A percentile compares a stretch with the other conserved stretches of the same genome.
Evolutionary conservation across 140 eudicot species (phyloP).

Genomic region (Erigeron philadelphicus): DNA sequence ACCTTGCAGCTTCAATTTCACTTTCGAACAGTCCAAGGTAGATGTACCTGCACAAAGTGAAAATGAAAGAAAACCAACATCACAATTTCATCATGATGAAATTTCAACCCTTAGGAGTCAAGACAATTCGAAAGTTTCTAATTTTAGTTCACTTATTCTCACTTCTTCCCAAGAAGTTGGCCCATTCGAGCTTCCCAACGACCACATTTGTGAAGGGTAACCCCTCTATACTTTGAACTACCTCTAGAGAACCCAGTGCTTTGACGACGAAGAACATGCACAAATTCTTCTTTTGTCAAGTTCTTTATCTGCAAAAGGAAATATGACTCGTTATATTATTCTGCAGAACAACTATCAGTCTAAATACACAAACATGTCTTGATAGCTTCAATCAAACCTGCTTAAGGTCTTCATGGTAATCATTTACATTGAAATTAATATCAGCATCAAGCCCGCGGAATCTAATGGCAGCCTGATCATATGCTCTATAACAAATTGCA

Average conservation of each 20-base stretch:
- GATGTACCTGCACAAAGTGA: slow-evolving; percentile 51
- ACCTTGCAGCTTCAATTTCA: slow-evolving; percentile 78
- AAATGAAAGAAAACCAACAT: neutral
- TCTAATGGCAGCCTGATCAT: slow-evolving; percentile 77
- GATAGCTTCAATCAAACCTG: slow-evolving; percentile 40
- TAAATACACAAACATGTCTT: neutral
- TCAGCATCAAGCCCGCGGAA: slow-evolving; percentile 74
- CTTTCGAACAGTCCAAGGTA: slow-evolving; percentile 80
- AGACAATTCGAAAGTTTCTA: neutral
- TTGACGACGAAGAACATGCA: slow-evolving; percentile 76
- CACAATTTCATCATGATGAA: neutral
- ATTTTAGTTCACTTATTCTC: slow-evolving; percentile 21
- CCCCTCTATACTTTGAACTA: slow-evolving; percentile 75
- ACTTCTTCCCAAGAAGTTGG: slow-evolving; percentile 80
- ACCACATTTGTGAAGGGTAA: slow-evolving; percentile 82
- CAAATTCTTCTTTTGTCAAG: slow-evolving; percentile 72
- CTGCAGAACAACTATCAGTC: neutral
- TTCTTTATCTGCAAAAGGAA: slow-evolving; percentile 44
- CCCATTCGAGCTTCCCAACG: slow-evolving; percentile 95
- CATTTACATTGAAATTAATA: slow-evolving; percentile 56
- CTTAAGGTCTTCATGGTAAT: slow-evolving; percentile 65
- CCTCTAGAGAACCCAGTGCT: slow-evolving; percentile 75
- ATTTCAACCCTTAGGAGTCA: no score
- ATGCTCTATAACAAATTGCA: slow-evolving; percentile 43
- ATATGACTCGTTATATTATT: slow-evolving; percentile 14